phyloP scores from a whole-genome alignment of 371 early-diverging fungal species.

The Dentiscutata heterogama region DNA sequence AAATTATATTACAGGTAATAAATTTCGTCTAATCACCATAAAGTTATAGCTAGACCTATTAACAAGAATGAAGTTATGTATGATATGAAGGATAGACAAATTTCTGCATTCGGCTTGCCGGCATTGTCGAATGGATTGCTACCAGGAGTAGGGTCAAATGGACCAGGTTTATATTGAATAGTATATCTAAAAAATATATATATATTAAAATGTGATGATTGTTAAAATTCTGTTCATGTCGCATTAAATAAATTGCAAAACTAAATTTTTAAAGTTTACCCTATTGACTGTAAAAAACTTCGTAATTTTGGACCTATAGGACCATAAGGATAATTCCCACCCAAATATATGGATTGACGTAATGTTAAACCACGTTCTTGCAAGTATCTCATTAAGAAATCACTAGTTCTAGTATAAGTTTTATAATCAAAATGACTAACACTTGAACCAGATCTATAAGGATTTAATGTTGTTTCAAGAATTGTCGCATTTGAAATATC shows the following conservation, averaged over 20 bases:
- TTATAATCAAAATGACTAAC: constrained; percentile 62
- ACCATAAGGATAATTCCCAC: constrained; percentile 28
- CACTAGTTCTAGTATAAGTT: constrained; percentile 55
- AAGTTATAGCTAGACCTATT: no score
- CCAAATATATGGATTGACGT: constrained; percentile 38
- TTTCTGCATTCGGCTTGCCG: no score
- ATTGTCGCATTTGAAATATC: constrained; percentile 37
- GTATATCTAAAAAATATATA: constrained; percentile 6
- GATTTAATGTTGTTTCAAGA: constrained; percentile 52
- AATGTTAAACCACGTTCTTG: constrained; percentile 54
- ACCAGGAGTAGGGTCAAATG: constrained; percentile 4
- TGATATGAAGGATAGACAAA: no score
- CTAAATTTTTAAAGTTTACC: constrained; percentile 48
- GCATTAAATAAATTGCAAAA: background rate
- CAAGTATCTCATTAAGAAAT: constrained; percentile 65
- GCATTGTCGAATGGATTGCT: no score
- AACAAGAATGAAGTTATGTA: no score
- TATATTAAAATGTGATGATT: background rate
- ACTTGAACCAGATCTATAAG: constrained; percentile 60
- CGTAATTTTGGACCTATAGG: constrained; percentile 61
- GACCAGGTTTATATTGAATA: background rate
- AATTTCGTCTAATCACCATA: no score
- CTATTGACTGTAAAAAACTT: constrained; percentile 54
- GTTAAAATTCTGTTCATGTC: background rate
- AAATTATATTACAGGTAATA: no score